Base-by-base conservation (phyloP, 495 filamentous ascomycete species). In the Articulospora tetracladia region DNA sequence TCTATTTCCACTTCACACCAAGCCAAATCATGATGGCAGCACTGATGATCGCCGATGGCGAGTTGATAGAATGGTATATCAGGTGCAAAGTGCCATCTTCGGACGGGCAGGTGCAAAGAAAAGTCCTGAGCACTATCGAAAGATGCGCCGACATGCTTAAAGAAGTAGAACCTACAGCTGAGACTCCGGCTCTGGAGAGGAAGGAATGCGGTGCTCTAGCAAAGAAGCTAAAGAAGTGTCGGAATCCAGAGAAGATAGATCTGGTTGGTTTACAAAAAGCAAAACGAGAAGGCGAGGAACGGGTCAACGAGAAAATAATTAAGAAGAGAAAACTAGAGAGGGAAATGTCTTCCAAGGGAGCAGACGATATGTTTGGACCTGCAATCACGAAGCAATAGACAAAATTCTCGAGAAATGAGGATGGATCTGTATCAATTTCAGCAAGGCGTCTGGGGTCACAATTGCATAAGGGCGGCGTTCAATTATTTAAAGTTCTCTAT, bases 1-100 rank as follows among this genome's bases (percentile, higher is more conserved):
- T 82, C 22, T 97, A 97, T 74, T 97, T 98, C 77, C 86, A 96
- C 67, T 98, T 90, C 74, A 96, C 95, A 2, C 95, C 94, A 0
- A 87, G 89, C 15, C 94, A 98, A 71, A 94, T 97, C 69, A 92
- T 91, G 86, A 79, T 97, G 20, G 85, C 91, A 0, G 85, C 92
- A 0, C 75, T 97, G 26, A 76, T 85, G 15, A 75, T 93, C 55
- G 88, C 85, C 0, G 94, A 98, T 68, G 75, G 77, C 36, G 86
- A 83, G 4, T 75, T 97, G 15, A 82, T 85, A 1, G 74, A 83
- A 63, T 86, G 87, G 62, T 88, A 95, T 68, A 80, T 98, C 13
- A 76, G 82, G 41, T 78, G 84, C 1, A 96, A 94, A 66, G 80
- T 96, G 46, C 74, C 69, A 61, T 65, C 55, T 44, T 22, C 57